A percentile compares a stretch with the other conserved stretches of the same genome.
These are phyloP conservation scores for Lactifluus volemus DNA, from an alignment of 768 basidiomycete genomes.

Conservation along the genomic window DNA sequence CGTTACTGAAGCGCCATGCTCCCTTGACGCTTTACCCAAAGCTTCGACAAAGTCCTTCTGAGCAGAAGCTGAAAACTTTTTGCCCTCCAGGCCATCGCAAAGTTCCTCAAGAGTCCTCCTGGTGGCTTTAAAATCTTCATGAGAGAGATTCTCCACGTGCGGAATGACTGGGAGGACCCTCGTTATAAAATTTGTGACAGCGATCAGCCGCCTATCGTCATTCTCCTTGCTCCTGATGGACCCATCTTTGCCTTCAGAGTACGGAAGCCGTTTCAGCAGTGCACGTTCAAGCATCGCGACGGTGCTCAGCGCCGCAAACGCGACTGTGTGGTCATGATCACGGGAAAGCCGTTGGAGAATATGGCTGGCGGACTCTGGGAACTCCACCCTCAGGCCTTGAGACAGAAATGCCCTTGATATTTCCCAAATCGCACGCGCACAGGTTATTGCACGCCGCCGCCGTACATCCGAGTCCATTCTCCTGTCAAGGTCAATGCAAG, in stretches of 20 bases:
- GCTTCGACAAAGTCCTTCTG: background rate
- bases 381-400: background rate
- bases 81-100: background rate
- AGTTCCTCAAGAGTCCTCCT: background rate
- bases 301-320: background rate
- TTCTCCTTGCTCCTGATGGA: background rate
- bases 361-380: background rate
- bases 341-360: background rate
- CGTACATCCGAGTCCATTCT: conserved; percentile 7
- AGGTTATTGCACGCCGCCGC: conserved; percentile 8
- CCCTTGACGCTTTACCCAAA: background rate
- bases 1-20: background rate
- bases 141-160: background rate
- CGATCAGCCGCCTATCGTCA: background rate
- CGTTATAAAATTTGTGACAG: background rate
- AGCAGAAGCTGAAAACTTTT: background rate
- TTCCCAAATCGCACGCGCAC: conserved; percentile 5
- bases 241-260: background rate
- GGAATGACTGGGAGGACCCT: background rate
- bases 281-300: background rate
- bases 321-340: conserved; percentile 1
- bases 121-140: background rate
- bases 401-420: conserved; percentile 5
- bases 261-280: background rate
- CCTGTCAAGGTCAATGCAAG: conserved; percentile 1